Evolutionary conservation across 2,329 filamentous ascomycete species (phyloP).

Genomic region (Septoria linicola): DNA sequence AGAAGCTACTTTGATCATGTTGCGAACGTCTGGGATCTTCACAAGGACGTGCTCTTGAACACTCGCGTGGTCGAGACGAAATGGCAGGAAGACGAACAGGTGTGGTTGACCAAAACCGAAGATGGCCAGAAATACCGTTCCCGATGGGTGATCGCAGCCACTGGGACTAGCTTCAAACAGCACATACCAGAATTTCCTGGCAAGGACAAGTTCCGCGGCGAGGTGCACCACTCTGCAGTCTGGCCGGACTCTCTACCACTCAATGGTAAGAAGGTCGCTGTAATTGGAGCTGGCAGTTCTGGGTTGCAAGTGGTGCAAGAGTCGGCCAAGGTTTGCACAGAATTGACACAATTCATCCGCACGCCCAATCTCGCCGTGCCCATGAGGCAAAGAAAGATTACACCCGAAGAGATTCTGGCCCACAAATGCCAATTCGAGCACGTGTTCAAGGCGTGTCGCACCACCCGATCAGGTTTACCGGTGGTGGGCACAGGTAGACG

Average conservation of each 20-base stretch:
- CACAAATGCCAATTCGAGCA: slow-evolving; percentile 11
- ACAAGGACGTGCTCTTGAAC: slow-evolving; percentile 58
- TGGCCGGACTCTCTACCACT: slow-evolving; percentile 41
- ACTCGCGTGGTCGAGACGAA: slow-evolving; percentile 55
- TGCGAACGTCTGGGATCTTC: slow-evolving; percentile 56
- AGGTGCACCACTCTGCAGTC: slow-evolving; percentile 42
- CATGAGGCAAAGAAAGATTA: slow-evolving; percentile 55
- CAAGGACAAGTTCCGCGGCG: slow-evolving; percentile 42
- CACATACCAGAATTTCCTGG: slow-evolving; percentile 41
- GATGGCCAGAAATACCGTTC: slow-evolving; percentile 28
- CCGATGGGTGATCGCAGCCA: slow-evolving; percentile 41
- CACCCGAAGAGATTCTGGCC: slow-evolving; percentile 43
- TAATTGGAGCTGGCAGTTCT: slow-evolving; percentile 43
- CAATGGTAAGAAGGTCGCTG: slow-evolving; percentile 31
- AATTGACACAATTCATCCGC: slow-evolving; percentile 61
- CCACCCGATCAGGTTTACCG: slow-evolving; percentile 42
- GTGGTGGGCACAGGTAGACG: slow-evolving; percentile 57
- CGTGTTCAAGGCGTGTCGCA: slow-evolving; percentile 18
- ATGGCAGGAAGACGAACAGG: slow-evolving; percentile 41
- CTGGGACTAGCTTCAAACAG: slow-evolving; percentile 42
- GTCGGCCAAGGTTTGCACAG: slow-evolving; percentile 31
- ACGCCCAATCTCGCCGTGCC: slow-evolving; percentile 65
- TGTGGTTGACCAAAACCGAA: slow-evolving; percentile 13
- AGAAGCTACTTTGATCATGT: slow-evolving; percentile 60
- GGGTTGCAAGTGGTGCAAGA: slow-evolving; percentile 41